Base-by-base conservation (phyloP, 495 filamentous ascomycete species). In the Podospora australis region DNA sequence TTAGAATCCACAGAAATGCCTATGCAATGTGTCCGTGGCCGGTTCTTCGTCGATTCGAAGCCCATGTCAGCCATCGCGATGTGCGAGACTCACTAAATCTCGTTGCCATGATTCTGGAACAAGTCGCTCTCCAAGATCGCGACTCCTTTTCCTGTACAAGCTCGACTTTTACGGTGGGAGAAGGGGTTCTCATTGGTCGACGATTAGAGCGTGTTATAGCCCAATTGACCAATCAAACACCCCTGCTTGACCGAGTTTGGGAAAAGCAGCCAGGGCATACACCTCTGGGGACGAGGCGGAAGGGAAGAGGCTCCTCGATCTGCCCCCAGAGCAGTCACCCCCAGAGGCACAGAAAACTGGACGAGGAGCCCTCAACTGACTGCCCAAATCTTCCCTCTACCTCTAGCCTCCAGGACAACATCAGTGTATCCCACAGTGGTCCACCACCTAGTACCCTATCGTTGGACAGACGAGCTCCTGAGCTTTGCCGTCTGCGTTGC, bases 171-270 rank as follows among this genome's bases (percentile, higher is more conserved):
- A n/a, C 49, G 49, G 49, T 34, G 10, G 47, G 13, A 1, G 28
- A 43, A 29, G 17, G 8, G 43, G 43, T 16, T 42, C 9, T 14
- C 23, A 52, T 52, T 52, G 49, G 49, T 17, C 13, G 8, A 7
- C 5, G 6, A 16, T 17, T 24, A 34, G 24, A 35, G 42, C 16
- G 36, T 43, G 20, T 26, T 16, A 35, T 17, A 20, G 35, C 4
- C 11, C 39, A 26, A 48, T 48, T 48, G 50, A 42, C 52, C 52
- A 54, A 54, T 54, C 52, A 54, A 11, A 28, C 46, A 40, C 35
- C 44, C 41, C 32, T 36, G 28, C 44, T 7, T 14, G 26, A 52
- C 23, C 49, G 25, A 16, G 20, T 49, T 49, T 36, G 52, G 44
- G 34, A 46, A 29, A 25, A 20, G 2, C 6, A n/a, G n/a, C 32